Evolutionary conservation across 2,329 filamentous ascomycete species (phyloP).

Genomic region (Ascochyta viciae-villosae): DNA sequence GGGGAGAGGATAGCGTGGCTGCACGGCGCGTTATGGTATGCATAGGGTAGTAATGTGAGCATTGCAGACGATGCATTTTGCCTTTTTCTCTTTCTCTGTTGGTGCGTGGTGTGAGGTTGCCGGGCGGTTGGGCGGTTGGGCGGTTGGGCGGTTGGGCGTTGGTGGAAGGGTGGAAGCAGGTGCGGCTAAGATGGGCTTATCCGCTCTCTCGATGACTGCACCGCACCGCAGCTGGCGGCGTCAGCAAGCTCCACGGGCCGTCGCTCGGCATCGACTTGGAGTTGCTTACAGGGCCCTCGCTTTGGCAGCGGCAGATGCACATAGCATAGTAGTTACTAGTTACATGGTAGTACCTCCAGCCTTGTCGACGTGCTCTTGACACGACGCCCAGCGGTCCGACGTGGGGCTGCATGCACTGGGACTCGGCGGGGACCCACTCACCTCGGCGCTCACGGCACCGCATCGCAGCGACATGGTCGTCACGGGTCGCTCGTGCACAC

Average conservation of each 20-base stretch:
- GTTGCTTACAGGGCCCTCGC: background rate
- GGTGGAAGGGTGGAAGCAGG: background rate
- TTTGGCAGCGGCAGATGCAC: background rate
- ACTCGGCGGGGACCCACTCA: constrained; percentile 19
- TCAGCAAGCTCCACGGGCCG: background rate
- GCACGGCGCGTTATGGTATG: background rate
- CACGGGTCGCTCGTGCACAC: background rate
- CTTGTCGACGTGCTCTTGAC: background rate
- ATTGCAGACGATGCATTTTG: background rate
- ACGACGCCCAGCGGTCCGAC: background rate
- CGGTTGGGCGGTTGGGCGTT: no score
- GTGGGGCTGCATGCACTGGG: background rate
- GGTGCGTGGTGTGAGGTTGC: background rate
- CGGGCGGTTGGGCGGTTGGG: background rate
- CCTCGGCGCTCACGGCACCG: constrained; percentile 22
- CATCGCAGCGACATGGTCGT: background rate
- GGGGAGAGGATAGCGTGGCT: background rate
- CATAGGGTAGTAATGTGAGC: background rate
- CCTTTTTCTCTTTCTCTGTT: background rate
- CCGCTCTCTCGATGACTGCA: background rate
- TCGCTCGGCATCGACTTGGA: background rate
- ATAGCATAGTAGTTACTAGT: no score
- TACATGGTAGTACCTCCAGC: background rate
- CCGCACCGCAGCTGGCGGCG: no score
- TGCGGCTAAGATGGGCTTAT: background rate